A percentile compares a stretch with the other conserved stretches of the same genome.
These are phyloP conservation scores for Colletotrichum noveboracense DNA, from an alignment of 2,329 filamentous ascomycete genomes.

Conservation along the genomic window DNA sequence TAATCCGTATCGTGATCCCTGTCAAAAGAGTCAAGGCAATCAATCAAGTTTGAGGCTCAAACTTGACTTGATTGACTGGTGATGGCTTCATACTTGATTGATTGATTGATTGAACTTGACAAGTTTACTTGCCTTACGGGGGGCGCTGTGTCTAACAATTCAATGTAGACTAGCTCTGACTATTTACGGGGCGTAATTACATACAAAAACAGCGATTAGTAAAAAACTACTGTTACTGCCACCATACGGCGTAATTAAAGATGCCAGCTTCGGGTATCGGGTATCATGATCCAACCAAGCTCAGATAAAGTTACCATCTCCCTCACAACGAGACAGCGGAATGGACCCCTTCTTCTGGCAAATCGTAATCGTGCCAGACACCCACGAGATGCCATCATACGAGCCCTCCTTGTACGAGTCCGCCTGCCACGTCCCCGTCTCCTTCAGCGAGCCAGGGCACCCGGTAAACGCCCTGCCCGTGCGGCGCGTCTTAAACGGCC, in stretches of 20 bases:
- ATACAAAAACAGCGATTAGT: not conserved
- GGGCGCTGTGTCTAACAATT: not conserved
- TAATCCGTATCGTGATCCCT: no score
- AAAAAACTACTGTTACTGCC: no score
- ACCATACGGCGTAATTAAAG: rapidly evolving
- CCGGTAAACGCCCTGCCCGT: not conserved
- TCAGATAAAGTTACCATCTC: not conserved
- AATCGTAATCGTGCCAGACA: not conserved
- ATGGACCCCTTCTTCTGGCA: not conserved
- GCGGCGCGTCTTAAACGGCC: not conserved
- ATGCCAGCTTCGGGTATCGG: not conserved
- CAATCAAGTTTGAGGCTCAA: no score
- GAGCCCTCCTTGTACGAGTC: not conserved
- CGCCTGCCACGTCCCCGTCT: not conserved
- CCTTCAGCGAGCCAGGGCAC: not conserved
- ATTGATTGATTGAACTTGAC: no score
- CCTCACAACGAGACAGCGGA: not conserved
- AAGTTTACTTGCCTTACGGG: no score
- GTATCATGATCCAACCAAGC: not conserved
- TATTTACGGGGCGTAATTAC: not conserved
- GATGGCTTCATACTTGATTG: no score
- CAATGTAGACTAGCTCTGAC: rapidly evolving
- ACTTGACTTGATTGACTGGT: no score
- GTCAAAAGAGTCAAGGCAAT: no score
- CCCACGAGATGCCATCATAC: not conserved